phyloP scores from a whole-genome alignment of 179 eudicot species.

The Pouteria campechiana region DNA sequence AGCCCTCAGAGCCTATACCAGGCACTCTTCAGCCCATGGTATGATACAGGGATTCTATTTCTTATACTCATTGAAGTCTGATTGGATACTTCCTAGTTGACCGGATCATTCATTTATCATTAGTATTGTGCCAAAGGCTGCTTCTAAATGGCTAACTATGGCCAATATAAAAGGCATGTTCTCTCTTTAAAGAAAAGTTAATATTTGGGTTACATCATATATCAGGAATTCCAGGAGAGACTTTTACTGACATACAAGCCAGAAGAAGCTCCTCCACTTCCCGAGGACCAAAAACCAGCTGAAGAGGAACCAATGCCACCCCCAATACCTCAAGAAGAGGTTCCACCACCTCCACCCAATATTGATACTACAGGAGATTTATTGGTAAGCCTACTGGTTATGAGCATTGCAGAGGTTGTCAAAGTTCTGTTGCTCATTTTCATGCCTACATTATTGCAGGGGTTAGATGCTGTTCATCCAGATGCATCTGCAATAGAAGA shows the following conservation, averaged over 20 bases:
- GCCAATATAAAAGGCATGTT: no score
- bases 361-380: conserved; percentile 60
- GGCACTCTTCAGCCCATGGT: no score
- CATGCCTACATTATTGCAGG: conserved; percentile 26
- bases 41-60: no score
- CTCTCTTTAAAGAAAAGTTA: no score
- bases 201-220: conserved; percentile 3
- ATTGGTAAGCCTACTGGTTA: conserved; percentile 31
- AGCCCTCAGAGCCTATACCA: no score
- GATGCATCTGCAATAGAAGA: conserved; percentile 72
- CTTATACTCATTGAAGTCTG: no score
- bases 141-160: no score
- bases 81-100: no score
- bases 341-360: conserved; percentile 26
- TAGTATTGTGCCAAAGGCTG: no score
- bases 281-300: conserved; percentile 32
- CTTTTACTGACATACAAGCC: conserved; percentile 75
- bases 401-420: neutral
- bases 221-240: conserved; percentile 91
- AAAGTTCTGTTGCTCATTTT: neutral
- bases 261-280: conserved; percentile 29
- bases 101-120: no score
- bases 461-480: conserved; percentile 41
- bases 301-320: conserved; percentile 38
- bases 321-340: conserved; percentile 42